Conservation (phyloP, 352 stramenopile species). For the Phytophthora ohioensis region DNA sequence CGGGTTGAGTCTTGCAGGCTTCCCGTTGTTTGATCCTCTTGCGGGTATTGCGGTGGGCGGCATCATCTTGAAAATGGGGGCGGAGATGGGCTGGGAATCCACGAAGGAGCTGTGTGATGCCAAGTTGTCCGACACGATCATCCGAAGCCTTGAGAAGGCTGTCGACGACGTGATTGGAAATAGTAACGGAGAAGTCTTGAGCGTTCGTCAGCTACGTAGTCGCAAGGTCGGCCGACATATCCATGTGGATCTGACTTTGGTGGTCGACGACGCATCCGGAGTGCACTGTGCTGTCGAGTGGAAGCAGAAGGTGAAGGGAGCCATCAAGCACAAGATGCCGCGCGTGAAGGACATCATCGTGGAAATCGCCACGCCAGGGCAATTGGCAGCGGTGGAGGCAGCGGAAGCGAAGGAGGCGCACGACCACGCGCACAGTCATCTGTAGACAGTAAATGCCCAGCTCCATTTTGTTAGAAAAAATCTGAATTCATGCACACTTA, state of each 20-base stretch:
- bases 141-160: conserved; percentile 49
- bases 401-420: conserved; percentile 13
- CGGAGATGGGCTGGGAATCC: conserved; percentile 70
- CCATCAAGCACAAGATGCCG: conserved; percentile 54
- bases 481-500: background rate
- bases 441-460: conserved; percentile 1
- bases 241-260: conserved; percentile 68
- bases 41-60: conserved; percentile 76
- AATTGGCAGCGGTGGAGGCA: conserved; percentile 16
- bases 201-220: conserved; percentile 61
- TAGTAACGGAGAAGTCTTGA: conserved; percentile 54
- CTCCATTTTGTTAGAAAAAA: conserved; percentile 19
- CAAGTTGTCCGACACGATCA: conserved; percentile 49
- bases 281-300: conserved; percentile 58
- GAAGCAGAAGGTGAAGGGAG: conserved; percentile 64
- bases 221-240: conserved; percentile 64
- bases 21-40: conserved; percentile 74
- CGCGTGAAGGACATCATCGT: conserved; percentile 74
- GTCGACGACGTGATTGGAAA: conserved; percentile 48
- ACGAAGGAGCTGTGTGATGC: conserved; percentile 73
- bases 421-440: conserved; percentile 11
- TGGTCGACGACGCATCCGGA: conserved; percentile 41
- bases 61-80: conserved; percentile 83
- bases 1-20: conserved; percentile 63
- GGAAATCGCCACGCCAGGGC: conserved; percentile 54